Base-by-base conservation (phyloP, 2,329 filamentous ascomycete species). In the Hysterium pulicare region DNA sequence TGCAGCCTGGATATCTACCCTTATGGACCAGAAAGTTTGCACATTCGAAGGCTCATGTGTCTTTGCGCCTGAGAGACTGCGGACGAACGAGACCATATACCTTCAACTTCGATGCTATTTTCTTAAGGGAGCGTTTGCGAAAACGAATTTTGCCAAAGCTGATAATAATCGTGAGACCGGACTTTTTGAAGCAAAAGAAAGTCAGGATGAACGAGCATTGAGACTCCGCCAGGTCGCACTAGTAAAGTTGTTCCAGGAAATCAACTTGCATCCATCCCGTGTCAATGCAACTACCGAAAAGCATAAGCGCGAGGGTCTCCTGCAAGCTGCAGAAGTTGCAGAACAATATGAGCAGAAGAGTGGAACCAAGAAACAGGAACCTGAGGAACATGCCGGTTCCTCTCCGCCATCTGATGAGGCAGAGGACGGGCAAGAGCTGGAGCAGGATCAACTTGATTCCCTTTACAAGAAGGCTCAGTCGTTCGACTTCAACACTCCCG, bases 401-500 rank as follows among this genome's bases (percentile, higher is more conserved):
- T 82, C 83, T 0, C 78, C 83, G n/a, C 68, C 71, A 3, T 73
- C 74, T 0, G 78, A 80, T 4, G 87, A 82, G 35, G 74, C 75
- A 0, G 90, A 96, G 53, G 90, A 96, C 26, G 90, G 90, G 2
- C 79, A 90, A 55, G 90, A 97, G 67, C 77, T 98, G 0, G 90
- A 97, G 60, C 89, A 97, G 64, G 90, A 95, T 55, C 93, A 98
- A 62, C 83, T 98, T 3, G 93, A 98, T 62, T 82, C 87, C 0
- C 70, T 98, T 1, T 98, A 98, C 68, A 88, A 86, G 59, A 98
- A 98, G 61, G 93, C 93, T 0, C 93, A 98, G 60, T 90, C 89
- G 0, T 97, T 97, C 57, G 93, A 98, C 64, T 97, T 98, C 59
- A 81, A 82, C 60, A 96, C 90, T 0, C 90, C 90, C 2, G 84